A percentile compares a stretch with the other conserved stretches of the same genome.
Evolutionary conservation across 1,139 yeast genomes (phyloP).

Genomic region (Pichia sp.): DNA sequence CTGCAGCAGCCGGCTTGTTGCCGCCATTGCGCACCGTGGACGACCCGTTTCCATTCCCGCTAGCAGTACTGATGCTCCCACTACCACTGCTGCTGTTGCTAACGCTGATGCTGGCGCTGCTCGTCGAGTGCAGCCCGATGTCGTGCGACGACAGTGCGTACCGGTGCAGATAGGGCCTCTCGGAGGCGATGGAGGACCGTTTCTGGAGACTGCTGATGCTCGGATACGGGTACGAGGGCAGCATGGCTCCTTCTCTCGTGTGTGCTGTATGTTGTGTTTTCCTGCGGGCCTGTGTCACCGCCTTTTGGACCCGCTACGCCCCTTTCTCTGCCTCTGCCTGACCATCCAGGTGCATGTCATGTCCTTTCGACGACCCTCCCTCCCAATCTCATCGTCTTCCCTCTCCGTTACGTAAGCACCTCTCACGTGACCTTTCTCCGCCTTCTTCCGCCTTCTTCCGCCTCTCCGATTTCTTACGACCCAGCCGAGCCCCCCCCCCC

Average conservation of each 20-base stretch:
- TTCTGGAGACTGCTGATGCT: background rate
- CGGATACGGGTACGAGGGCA: background rate
- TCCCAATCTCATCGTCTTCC: too few relatives aligned
- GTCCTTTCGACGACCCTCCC: too few relatives aligned
- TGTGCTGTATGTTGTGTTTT: background rate
- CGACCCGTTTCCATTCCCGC: background rate
- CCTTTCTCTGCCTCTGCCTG: too few relatives aligned
- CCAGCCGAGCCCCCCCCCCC: background rate
- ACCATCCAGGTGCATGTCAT: too few relatives aligned
- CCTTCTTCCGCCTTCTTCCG: background rate
- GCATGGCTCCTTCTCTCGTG: background rate
- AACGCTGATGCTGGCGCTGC: background rate
- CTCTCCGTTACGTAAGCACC: too few relatives aligned
- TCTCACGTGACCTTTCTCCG: background rate
- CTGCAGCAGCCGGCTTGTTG: background rate
- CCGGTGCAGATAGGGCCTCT: slow-evolving; percentile 2
- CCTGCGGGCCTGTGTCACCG: too few relatives aligned
- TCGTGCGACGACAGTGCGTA: background rate
- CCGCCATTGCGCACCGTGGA: background rate
- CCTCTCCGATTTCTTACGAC: background rate
- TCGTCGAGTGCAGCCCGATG: background rate
- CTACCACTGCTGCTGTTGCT: slow-evolving; percentile 1
- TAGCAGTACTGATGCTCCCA: background rate
- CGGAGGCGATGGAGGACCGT: background rate
- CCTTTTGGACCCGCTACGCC: too few relatives aligned